Conservation (phyloP, 352 stramenopile species). For the Phytophthora citrophthora region DNA sequence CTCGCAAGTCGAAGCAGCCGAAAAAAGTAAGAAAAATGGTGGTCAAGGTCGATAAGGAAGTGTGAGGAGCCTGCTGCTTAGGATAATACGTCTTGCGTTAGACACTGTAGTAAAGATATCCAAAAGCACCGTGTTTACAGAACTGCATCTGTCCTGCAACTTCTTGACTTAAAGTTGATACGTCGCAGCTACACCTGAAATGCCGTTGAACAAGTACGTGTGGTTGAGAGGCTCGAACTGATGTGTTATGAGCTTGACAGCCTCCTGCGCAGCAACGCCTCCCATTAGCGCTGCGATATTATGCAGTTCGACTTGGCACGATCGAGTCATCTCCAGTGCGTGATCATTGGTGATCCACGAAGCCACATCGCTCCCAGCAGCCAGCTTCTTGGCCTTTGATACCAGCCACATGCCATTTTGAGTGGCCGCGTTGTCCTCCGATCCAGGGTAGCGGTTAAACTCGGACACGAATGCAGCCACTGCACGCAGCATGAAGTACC, state of each 20-base stretch:
- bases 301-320: conserved; percentile 93
- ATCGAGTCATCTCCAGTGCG: conserved; percentile 92
- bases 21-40: conserved; percentile 24
- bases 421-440: conserved; percentile 52
- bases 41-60: conserved; percentile 15
- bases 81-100: conserved; percentile 15
- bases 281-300: conserved; percentile 94
- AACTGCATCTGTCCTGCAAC: background rate
- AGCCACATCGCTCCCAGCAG: conserved; percentile 36
- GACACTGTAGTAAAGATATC: background rate
- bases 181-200: conserved; percentile 77
- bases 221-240: conserved; percentile 98
- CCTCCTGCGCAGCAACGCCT: conserved; percentile 97
- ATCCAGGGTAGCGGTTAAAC: conserved; percentile 86
- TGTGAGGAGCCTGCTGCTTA: conserved; percentile 2
- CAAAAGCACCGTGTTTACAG: background rate
- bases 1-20: background rate
- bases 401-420: conserved; percentile 75
- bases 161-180: conserved; percentile 61
- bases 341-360: conserved; percentile 75
- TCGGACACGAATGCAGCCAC: conserved; percentile 56
- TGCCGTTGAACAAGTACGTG: conserved; percentile 99
- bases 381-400: conserved; percentile 50
- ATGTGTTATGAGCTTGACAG: conserved; percentile 98
- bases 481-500: conserved; percentile 94